Evolutionary conservation across 2,329 filamentous ascomycete genomes (phyloP).

Genomic region (Neophaeococcomyces mojaviensis): DNA sequence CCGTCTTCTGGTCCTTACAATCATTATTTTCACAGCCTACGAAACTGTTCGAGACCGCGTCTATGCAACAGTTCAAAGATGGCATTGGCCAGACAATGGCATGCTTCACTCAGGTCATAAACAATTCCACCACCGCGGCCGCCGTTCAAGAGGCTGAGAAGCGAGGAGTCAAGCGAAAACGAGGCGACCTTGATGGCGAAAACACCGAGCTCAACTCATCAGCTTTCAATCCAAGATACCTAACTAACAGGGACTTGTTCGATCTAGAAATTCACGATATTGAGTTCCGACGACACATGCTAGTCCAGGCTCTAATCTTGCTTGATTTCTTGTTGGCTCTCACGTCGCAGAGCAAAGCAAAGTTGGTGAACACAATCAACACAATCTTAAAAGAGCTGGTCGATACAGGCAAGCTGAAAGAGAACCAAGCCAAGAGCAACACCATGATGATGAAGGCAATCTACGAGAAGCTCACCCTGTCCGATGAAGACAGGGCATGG

Average conservation of each 20-base stretch:
- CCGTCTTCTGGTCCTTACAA: constrained; percentile 89
- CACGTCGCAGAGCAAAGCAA: constrained; percentile 72
- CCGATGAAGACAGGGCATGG: constrained; percentile 84
- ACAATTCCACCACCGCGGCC: constrained; percentile 55
- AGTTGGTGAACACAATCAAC: constrained; percentile 27
- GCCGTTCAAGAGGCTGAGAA: constrained; percentile 50
- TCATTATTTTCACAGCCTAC: constrained; percentile 86
- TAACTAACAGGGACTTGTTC: constrained; percentile 95
- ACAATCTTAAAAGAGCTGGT: no score
- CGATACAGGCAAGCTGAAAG: no score
- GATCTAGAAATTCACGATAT: constrained; percentile 92
- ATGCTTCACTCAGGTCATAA: constrained; percentile 69
- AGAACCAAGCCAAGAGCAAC: constrained; percentile 62
- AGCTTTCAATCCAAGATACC: constrained; percentile 92
- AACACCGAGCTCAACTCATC: constrained; percentile 42
- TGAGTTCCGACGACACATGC: constrained; percentile 85
- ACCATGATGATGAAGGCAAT: constrained; percentile 61
- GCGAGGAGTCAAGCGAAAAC: constrained; percentile 63
- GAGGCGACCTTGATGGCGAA: constrained; percentile 40
- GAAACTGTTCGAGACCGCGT: constrained; percentile 62
- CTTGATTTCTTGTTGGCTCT: constrained; percentile 93
- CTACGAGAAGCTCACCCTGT: constrained; percentile 66
- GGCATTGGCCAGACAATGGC: constrained; percentile 56
- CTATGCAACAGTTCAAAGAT: constrained; percentile 59
- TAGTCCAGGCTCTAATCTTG: constrained; percentile 90